phyloP scores from a whole-genome alignment of 805 yeast genomes.

The Saccharomycopsis lassenensis region DNA sequence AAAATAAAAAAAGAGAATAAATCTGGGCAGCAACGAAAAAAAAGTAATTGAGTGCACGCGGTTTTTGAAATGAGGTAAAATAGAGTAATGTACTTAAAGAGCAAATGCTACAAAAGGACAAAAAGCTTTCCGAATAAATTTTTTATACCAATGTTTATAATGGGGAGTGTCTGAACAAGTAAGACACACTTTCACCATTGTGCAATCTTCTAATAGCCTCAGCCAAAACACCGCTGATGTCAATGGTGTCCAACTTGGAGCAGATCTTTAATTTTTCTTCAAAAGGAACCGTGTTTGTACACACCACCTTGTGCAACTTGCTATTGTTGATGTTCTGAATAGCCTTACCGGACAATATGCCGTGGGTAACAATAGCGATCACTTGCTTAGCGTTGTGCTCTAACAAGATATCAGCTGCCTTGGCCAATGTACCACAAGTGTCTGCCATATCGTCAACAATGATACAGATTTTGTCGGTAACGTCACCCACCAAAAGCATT shows the following conservation, averaged over 20 bases:
- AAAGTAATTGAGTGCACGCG: no score
- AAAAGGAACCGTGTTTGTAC: conserved; percentile 75
- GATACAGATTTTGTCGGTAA: conserved; percentile 60
- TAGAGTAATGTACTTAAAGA: no score
- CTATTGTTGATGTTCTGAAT: conserved; percentile 59
- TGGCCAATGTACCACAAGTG: conserved; percentile 77
- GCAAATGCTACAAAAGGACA: no score
- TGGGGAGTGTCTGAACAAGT: conserved; percentile 63
- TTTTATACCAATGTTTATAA: no score
- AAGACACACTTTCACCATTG: conserved; percentile 78
- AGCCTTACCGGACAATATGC: conserved; percentile 67
- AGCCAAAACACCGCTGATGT: conserved; percentile 63
- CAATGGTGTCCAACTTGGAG: conserved; percentile 56
- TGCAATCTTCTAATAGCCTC: conserved; percentile 79
- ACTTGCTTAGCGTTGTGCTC: conserved; percentile 62
- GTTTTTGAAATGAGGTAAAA: no score
- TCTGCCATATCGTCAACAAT: conserved; percentile 87
- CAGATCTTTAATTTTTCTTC: conserved; percentile 49
- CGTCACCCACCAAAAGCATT: conserved; percentile 84
- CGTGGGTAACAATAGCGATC: conserved; percentile 77
- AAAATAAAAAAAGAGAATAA: no score
- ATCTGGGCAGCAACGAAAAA: no score
- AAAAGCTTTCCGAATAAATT: no score
- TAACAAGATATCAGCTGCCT: conserved; percentile 67
- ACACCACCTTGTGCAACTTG: conserved; percentile 55